These are phyloP conservation scores for Colletotrichum echinochloae DNA, from an alignment of 2,329 filamentous ascomycete species.

Conservation along the genomic window DNA sequence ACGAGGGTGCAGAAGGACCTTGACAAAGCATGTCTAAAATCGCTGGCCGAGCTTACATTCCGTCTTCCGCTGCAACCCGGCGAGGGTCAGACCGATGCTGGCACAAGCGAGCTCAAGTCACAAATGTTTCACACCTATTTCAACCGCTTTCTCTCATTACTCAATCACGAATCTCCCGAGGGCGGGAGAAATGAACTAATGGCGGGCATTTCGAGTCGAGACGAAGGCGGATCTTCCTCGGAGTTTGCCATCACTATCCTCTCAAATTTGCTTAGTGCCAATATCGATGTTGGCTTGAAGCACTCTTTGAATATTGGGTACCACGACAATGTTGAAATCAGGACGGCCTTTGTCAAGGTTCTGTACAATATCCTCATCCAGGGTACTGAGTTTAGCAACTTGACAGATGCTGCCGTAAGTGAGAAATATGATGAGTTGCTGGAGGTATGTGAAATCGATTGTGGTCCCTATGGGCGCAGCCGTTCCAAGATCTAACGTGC, in stretches of 20 bases:
- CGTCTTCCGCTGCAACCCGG: conserved; percentile 74
- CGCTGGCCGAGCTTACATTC: conserved; percentile 74
- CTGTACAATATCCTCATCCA: conserved; percentile 79
- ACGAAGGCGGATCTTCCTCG: conserved; percentile 67
- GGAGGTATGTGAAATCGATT: conserved; percentile 57
- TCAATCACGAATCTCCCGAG: conserved; percentile 68
- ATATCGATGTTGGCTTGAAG: conserved; percentile 78
- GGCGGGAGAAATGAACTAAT: conserved; percentile 56
- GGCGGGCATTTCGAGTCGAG: conserved; percentile 50
- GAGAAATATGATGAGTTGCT: conserved; percentile 77
- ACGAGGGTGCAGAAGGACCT: conserved; percentile 72
- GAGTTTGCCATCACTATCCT: conserved; percentile 76
- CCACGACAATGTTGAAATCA: conserved; percentile 76
- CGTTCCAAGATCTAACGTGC: conserved; percentile 31
- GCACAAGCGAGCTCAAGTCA: conserved; percentile 75
- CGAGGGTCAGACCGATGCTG: conserved; percentile 74
- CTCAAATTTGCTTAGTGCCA: conserved; percentile 76
- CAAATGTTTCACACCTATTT: conserved; percentile 80
- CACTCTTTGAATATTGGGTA: conserved; percentile 78
- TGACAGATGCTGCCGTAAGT: conserved; percentile 75
- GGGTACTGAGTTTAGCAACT: conserved; percentile 76
- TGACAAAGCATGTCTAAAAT: conserved; percentile 73
- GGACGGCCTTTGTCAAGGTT: conserved; percentile 77
- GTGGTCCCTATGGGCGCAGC: conserved; percentile 8
- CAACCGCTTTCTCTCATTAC: conserved; percentile 74